phyloP scores from a whole-genome alignment of 2,329 filamentous ascomycete genomes.

The Clarireedia monteithiana region DNA sequence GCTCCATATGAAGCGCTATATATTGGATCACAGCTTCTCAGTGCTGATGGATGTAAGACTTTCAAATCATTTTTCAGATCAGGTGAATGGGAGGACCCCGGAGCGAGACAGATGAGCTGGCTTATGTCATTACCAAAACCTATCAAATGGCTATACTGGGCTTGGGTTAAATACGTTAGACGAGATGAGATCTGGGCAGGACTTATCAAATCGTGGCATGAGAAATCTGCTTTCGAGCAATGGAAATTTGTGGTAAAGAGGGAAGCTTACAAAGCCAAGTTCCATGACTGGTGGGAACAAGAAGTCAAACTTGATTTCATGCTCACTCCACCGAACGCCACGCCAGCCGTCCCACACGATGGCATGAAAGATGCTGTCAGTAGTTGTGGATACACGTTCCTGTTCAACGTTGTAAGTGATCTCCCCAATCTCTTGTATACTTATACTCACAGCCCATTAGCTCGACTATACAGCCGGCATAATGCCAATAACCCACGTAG shows the following conservation, averaged over 20 bases:
- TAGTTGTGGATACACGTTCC: constrained; percentile 86
- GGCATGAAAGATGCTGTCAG: constrained; percentile 81
- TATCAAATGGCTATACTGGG: constrained; percentile 77
- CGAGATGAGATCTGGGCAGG: constrained; percentile 72
- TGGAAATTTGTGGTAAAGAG: constrained; percentile 74
- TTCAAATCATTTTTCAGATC: constrained; percentile 69
- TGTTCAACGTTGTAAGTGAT: constrained; percentile 72
- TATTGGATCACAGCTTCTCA: constrained; percentile 73
- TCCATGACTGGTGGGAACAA: constrained; percentile 83
- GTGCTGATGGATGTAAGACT: constrained; percentile 74
- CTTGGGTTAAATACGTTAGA: constrained; percentile 80
- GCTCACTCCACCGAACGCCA: constrained; percentile 79
- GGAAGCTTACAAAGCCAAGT: constrained; percentile 68
- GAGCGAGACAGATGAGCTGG: constrained; percentile 65
- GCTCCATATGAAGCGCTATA: constrained; percentile 67
- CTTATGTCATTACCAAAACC: constrained; percentile 67
- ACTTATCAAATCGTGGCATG: constrained; percentile 63
- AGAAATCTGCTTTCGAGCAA: constrained; percentile 68
- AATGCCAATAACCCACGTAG: constrained; percentile 78
- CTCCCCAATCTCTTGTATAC: not conserved
- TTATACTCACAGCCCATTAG: constrained; percentile 31
- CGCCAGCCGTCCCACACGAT: constrained; percentile 77
- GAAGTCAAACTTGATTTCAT: constrained; percentile 66
- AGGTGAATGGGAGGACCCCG: constrained; percentile 73
- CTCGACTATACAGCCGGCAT: constrained; percentile 82